Base-by-base conservation (phyloP, 768 basidiomycete species). In the Pulveroboletus sp. region DNA sequence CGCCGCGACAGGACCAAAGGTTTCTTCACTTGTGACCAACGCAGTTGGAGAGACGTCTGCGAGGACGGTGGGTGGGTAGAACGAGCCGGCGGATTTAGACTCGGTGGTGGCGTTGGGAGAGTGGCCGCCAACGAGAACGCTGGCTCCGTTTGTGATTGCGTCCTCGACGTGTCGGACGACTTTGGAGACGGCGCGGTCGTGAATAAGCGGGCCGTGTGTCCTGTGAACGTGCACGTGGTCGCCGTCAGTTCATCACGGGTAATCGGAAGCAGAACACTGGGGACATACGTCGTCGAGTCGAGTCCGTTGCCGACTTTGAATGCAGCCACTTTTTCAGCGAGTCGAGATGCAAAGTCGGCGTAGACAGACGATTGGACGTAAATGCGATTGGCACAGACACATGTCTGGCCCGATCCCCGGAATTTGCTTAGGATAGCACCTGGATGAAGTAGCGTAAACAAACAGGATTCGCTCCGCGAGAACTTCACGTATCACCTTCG, bases 201-300 rank as follows among this genome's bases (percentile, higher is more conserved):
- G 94, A 52, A 99, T 97, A 41, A 99, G 77, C 13, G 97, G 97
- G 0, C 97, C 97, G 57, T 97, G 94, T 0, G 95, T 98, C 36
- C 89, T 90, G 53, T 33, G 51, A 33, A 16, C 27, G 32, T 27
- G n/a, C 1, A 31, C 4, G 20, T 6, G n/a, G 5, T 32, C 20
- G 12, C 43, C 24, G 17, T 24, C 36, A 16, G 34, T 7, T 2
- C 19, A 38, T 24, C 17, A n/a, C 9, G 11, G 20, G 4, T 14
- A 17, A 11, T 10, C 14, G 5, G 23, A 33, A 31, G 40, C 35
- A 16, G n/a, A n/a, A n/a, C n/a, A n/a, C n/a, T n/a, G n/a, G n/a
- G 20, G 8, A 70, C 86, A 55, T 65, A 93, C 91, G 78, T 82
- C 51, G 79, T 78, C 45, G 79, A 75, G 43, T 91, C 87, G 20